Evolutionary conservation across 2,329 filamentous ascomycete genomes (phyloP).

Genomic region (Immersiporthe knoxdaviesiana): DNA sequence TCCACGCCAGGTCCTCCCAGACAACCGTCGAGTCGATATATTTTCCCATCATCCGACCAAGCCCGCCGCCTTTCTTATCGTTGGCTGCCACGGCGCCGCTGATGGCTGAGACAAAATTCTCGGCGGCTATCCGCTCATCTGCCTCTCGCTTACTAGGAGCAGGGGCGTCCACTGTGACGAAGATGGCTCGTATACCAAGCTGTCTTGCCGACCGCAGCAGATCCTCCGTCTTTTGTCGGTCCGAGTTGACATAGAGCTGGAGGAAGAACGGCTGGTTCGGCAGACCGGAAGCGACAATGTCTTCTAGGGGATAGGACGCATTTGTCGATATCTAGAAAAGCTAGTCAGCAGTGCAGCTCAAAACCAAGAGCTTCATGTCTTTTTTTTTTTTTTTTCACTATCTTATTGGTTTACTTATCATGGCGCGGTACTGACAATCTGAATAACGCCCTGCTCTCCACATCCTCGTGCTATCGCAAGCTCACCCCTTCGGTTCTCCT

Average conservation of each 20-base stretch:
- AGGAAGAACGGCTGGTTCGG: slow-evolving; percentile 50
- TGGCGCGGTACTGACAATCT: slow-evolving; percentile 43
- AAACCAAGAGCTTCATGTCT: too few relatives aligned
- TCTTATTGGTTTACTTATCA: too few relatives aligned
- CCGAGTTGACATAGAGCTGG: slow-evolving; percentile 58
- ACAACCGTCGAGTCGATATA: slow-evolving; percentile 56
- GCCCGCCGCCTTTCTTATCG: slow-evolving; percentile 56
- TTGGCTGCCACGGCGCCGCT: slow-evolving; percentile 48
- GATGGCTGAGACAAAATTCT: slow-evolving; percentile 44
- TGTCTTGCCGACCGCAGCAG: slow-evolving; percentile 45
- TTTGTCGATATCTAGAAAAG: slow-evolving; percentile 50
- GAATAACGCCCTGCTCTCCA: slow-evolving; percentile 50
- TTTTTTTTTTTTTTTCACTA: too few relatives aligned
- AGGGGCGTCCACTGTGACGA: slow-evolving; percentile 60
- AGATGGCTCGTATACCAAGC: slow-evolving; percentile 54
- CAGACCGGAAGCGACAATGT: slow-evolving; percentile 45
- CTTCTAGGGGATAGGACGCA: slow-evolving; percentile 51
- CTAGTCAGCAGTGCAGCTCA: neutral
- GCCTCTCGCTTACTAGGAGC: slow-evolving; percentile 61
- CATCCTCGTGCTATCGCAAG: slow-evolving; percentile 53
- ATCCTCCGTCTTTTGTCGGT: slow-evolving; percentile 51
- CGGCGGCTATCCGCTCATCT: slow-evolving; percentile 55
- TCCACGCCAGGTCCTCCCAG: slow-evolving; percentile 59
- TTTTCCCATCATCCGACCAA: slow-evolving; percentile 55
- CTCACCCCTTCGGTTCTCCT: slow-evolving; percentile 44